Evolutionary conservation across 495 filamentous ascomycete genomes (phyloP).

Genomic region (Lasiosphaeria ovina): DNA sequence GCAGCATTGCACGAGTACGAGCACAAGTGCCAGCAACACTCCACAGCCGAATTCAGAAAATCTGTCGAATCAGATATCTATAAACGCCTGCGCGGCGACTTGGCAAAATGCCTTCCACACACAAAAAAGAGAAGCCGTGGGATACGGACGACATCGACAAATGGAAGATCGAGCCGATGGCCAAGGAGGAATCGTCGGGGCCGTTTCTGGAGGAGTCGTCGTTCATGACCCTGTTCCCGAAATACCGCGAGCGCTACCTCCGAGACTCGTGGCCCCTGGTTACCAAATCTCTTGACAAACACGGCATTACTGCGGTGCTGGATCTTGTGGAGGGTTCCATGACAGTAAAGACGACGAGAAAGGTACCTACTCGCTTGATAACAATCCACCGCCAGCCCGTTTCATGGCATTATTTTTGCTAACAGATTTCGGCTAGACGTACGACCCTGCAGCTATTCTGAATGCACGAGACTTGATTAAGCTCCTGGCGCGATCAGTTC

Average conservation of each 20-base stretch:
- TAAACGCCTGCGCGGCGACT: background rate
- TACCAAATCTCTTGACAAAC: conserved; percentile 76
- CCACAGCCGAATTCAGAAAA: conserved; percentile 1
- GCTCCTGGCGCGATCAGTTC: conserved; percentile 85
- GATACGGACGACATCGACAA: conserved; percentile 97
- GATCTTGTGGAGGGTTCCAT: conserved; percentile 95
- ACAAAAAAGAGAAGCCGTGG: conserved; percentile 95
- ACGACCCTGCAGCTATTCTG: conserved; percentile 88
- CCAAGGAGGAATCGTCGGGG: conserved; percentile 78
- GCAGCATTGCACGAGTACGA: background rate
- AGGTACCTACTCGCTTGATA: conserved; percentile 13
- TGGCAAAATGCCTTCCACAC: conserved; percentile 78
- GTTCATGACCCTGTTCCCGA: conserved; percentile 90
- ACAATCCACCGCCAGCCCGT: background rate
- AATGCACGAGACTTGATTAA: conserved; percentile 95
- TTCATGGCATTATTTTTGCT: background rate
- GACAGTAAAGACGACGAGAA: conserved; percentile 88
- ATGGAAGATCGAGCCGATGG: conserved; percentile 92
- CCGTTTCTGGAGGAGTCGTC: conserved; percentile 86
- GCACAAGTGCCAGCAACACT: background rate
- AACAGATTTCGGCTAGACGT: conserved; percentile 58
- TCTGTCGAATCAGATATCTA: background rate
- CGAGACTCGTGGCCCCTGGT: conserved; percentile 84
- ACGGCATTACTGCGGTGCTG: conserved; percentile 80
- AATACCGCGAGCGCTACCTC: conserved; percentile 94